A percentile compares a stretch with the other conserved stretches of the same genome.
Evolutionary conservation across 2,329 filamentous ascomycete species (phyloP).

Genomic region (Penicillium digitatum): DNA sequence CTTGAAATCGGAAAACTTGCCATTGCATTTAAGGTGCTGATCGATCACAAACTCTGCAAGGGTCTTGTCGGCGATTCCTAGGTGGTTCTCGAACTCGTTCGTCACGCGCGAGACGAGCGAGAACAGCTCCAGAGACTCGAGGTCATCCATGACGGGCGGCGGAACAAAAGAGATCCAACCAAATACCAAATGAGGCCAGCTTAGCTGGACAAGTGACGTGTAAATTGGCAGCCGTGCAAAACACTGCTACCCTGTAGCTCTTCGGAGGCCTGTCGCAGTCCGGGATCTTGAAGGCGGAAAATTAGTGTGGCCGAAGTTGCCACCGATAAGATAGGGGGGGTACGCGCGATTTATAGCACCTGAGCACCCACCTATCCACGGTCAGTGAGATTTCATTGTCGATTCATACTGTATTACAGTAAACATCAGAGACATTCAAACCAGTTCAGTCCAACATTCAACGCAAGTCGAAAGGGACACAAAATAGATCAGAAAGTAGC

Average conservation of each 20-base stretch:
- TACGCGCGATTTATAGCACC: neutral
- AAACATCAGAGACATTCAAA: neutral
- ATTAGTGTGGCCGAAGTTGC: slow-evolving; percentile 34
- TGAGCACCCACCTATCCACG: no score
- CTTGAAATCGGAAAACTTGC: slow-evolving; percentile 69
- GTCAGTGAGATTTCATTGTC: neutral
- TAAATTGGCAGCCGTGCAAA: slow-evolving; percentile 20
- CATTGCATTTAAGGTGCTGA: slow-evolving; percentile 69
- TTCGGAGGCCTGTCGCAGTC: slow-evolving; percentile 4
- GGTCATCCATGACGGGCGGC: slow-evolving; percentile 68
- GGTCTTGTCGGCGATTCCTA: slow-evolving; percentile 88
- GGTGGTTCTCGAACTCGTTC: slow-evolving; percentile 88
- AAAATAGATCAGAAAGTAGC: neutral
- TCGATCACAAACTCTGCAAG: slow-evolving; percentile 95
- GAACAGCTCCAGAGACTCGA: slow-evolving; percentile 84
- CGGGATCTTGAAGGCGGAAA: slow-evolving; percentile 29
- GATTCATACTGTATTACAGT: neutral
- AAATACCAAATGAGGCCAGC: neutral
- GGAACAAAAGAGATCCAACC: neutral
- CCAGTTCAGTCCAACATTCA: no score
- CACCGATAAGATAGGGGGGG: slow-evolving; percentile 33
- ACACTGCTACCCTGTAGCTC: slow-evolving; percentile 19
- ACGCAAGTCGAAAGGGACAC: neutral
- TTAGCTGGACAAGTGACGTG: neutral
- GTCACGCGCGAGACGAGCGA: slow-evolving; percentile 94